These are phyloP conservation scores for Vitis rotundifolia DNA, from an alignment of 164 flowering plant genomes.

Conservation along the genomic window DNA sequence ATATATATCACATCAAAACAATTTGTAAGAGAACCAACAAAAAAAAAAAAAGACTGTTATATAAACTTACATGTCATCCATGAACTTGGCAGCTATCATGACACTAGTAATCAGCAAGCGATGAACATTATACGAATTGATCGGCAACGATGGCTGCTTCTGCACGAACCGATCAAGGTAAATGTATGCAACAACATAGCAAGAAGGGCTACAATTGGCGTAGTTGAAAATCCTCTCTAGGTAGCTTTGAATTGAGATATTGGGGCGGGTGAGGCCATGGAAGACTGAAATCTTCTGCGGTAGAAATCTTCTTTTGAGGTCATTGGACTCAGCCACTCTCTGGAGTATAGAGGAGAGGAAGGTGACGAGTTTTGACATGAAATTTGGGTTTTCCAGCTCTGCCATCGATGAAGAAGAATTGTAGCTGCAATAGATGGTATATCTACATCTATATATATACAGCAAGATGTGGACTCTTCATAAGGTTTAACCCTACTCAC, in stretches of 20 bases:
- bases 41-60: not conserved
- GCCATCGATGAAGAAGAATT: constrained; percentile 33
- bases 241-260: constrained; percentile 58
- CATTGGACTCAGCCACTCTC: constrained; percentile 58
- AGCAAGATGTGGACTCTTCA: too few relatives aligned
- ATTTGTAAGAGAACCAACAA: not conserved
- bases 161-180: constrained; percentile 68
- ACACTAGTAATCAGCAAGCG: constrained; percentile 71
- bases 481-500: too few relatives aligned
- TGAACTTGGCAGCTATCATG: constrained; percentile 70
- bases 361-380: constrained; percentile 45
- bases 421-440: not conserved
- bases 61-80: constrained; percentile 68
- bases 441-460: too few relatives aligned
- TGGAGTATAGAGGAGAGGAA: constrained; percentile 59
- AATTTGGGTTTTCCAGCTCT: constrained; percentile 30
- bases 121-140: constrained; percentile 67
- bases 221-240: constrained; percentile 70
- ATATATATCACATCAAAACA: too few relatives aligned
- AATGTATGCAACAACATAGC: constrained; percentile 67
- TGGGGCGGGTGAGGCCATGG: constrained; percentile 59
- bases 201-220: constrained; percentile 71
- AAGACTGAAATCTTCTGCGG: constrained; percentile 56
- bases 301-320: constrained; percentile 21
- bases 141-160: constrained; percentile 47